Percentiles rank a stretch among this genome's conserved stretches.
phyloP scores from a whole-genome alignment of 148 eudicot species.

The Bassia scoparia region DNA sequence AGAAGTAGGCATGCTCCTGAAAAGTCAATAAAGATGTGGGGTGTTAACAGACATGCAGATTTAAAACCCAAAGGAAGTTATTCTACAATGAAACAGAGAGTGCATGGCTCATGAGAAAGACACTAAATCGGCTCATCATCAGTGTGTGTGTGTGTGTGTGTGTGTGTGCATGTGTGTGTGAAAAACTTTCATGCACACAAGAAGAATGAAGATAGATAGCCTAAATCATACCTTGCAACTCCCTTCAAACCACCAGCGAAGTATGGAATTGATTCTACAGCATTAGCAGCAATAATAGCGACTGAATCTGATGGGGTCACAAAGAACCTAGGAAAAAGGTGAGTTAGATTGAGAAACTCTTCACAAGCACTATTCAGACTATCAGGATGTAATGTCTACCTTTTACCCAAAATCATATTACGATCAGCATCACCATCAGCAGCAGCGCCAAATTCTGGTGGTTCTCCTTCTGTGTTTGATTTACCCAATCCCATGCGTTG shows the following conservation, averaged over 20 bases:
- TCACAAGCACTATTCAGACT: neutral
- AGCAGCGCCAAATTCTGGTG: conserved; percentile 98
- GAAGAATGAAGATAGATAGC: conserved; percentile 5
- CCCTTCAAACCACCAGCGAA: conserved; percentile 92
- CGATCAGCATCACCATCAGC: conserved; percentile 99
- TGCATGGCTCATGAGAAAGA: neutral
- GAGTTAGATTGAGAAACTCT: conserved; percentile 14
- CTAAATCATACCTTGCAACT: conserved; percentile 76
- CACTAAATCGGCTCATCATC: neutral
- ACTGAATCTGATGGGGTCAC: conserved; percentile 98
- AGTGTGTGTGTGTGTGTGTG: too few species aligned
- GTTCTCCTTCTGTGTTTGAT: conserved; percentile 50
- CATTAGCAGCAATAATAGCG: conserved; percentile 97
- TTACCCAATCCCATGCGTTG: conserved; percentile 92
- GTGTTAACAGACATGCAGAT: neutral
- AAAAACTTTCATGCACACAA: neutral
- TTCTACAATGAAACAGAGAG: neutral
- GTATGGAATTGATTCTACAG: conserved; percentile 84
- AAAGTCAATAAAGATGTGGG: conserved; percentile 20
- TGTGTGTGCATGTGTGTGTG: too few species aligned
- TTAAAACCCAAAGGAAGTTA: conserved; percentile 12
- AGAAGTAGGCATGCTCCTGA: conserved; percentile 99
- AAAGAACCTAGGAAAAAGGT: conserved; percentile 60
- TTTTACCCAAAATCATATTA: conserved; percentile 93
- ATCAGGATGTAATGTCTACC: conserved; percentile 36